phyloP scores from a whole-genome alignment of 352 stramenopile species.

The Globisporangium parvum region DNA sequence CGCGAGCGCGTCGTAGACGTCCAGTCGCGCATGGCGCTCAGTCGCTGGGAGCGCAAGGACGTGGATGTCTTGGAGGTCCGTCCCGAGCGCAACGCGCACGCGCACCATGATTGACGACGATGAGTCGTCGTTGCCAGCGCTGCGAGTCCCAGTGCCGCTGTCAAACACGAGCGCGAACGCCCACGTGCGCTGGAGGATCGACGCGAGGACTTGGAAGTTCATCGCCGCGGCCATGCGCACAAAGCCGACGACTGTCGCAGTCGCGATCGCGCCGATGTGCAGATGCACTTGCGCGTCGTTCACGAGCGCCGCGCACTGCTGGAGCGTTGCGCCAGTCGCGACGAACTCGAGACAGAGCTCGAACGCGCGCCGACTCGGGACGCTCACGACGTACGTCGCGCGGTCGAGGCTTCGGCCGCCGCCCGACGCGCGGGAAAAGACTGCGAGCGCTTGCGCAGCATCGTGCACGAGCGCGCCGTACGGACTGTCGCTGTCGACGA shows the following conservation, averaged over 20 bases:
- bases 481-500: conserved; percentile 10
- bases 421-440: conserved; percentile 3
- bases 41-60: conserved; percentile 9
- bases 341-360: conserved; percentile 11
- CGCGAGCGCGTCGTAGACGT: conserved; percentile 7
- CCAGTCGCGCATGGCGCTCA: conserved; percentile 6
- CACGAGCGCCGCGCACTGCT: conserved; percentile 7
- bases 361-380: conserved; percentile 9
- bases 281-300: conserved; percentile 7
- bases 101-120: conserved; percentile 1
- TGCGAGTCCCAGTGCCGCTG: conserved; percentile 8
- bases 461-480: conserved; percentile 9
- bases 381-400: conserved; percentile 5
- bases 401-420: not conserved
- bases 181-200: conserved; percentile 7
- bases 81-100: conserved; percentile 6
- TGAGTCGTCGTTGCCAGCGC: not conserved
- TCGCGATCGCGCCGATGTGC: not conserved
- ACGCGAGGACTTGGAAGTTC: conserved; percentile 13
- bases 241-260: conserved; percentile 5
- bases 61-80: conserved; percentile 10
- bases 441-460: conserved; percentile 3
- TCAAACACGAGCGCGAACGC: conserved; percentile 15
- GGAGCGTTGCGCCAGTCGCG: conserved; percentile 5
- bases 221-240: conserved; percentile 10